phyloP scores from a whole-genome alignment of 257 asterid species.

The Perilla frutescens region DNA sequence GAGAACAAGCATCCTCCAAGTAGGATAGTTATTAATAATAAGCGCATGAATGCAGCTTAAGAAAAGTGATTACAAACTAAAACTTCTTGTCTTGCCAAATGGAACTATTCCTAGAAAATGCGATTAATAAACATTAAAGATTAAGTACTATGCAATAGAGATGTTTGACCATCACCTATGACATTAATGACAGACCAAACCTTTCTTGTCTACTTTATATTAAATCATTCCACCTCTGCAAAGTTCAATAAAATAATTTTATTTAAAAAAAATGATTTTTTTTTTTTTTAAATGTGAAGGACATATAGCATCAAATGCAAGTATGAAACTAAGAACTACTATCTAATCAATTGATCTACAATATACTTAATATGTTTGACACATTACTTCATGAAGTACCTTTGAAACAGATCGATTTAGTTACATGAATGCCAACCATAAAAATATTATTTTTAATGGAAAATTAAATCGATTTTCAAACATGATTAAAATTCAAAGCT shows the following conservation, averaged over 20 bases:
- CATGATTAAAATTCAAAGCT: not conserved
- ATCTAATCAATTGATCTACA: not conserved
- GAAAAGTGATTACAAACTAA: not conserved
- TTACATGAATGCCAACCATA: not conserved
- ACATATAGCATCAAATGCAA: not conserved
- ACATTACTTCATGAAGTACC: not conserved
- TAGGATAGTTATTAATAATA: not conserved
- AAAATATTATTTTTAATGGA: not conserved
- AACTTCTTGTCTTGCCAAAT: not conserved
- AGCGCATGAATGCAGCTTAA: not conserved
- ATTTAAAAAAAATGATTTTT: too few relatives aligned
- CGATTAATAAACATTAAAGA: not conserved
- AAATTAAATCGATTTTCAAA: not conserved
- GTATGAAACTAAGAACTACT: constrained; percentile 10
- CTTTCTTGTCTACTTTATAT: not conserved
- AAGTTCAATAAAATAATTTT: not conserved
- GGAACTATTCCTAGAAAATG: not conserved
- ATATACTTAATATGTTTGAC: not conserved
- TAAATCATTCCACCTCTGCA: not conserved
- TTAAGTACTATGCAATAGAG: constrained; percentile 1
- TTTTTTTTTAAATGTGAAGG: not conserved
- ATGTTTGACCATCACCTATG: not conserved
- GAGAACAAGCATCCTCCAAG: not conserved
- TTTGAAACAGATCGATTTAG: not conserved
- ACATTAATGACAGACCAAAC: not conserved